Evolutionary conservation across 306 rosid genomes (phyloP), one percentile per base, ranked within the genome.

Genomic region (Corylus avellana): DNA sequence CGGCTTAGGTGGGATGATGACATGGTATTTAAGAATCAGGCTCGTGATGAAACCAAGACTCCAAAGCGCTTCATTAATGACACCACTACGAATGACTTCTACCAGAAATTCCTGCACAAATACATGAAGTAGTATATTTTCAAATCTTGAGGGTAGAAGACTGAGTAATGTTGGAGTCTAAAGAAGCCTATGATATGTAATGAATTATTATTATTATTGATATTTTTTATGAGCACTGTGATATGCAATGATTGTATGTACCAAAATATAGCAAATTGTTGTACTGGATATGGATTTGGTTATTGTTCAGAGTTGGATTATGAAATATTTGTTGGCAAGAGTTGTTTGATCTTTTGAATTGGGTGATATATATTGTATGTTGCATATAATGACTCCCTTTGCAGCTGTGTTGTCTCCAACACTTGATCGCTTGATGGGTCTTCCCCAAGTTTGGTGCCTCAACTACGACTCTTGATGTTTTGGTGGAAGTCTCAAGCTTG

Each of bases 51-150:
- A 83, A 87, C 92, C 74, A 95, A 95, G 89, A 57, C 80, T 8
- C 89, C 97, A 3, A 93, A 95, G 88, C 94, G 98, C 81, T 95
- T 93, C 84, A 91, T 92, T 75, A 95, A 95, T 8, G 99, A 93
- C 78, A 95, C 99, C 17, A 92, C 91, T 73, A 88, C 96, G 87
- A 93, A 87, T 56, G 98, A 96, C 86, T 96, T 96, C 70, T 98
- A 96, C 73, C 77, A 22, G 98, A 95, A 95, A 46, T 96, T 96
- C 85, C 87, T 93, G 75, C 99, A 91, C 25, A 96, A 81, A 80
- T 93, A 96, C 92, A 96, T 96, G 25, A 22, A 22, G 97, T 95
- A 82, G 85, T 25, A 14, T 37, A 1, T 66, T 37, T 66, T 35
- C 12, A 66, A 8, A 37, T 66, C 46, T 35, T 16, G 46, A 8